Evolutionary conservation across 768 basidiomycete genomes (phyloP).

Genomic region (Suillus weaverae): DNA sequence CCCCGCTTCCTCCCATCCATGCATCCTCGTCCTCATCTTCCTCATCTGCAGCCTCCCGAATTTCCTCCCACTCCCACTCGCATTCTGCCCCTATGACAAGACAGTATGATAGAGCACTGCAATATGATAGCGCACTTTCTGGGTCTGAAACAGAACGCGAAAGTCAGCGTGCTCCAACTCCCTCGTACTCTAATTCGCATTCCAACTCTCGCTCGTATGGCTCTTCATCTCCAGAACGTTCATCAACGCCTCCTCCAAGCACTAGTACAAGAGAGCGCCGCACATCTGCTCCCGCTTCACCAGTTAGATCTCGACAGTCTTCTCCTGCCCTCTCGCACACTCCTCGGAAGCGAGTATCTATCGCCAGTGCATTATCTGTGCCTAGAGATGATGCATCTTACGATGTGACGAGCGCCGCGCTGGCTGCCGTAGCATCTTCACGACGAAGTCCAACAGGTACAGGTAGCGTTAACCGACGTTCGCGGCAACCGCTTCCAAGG

Average conservation of each 20-base stretch:
- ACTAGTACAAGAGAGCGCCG: constrained; percentile 40
- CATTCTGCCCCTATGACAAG: constrained; percentile 26
- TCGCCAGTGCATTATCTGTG: constrained; percentile 32
- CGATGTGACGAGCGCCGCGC: constrained; percentile 55
- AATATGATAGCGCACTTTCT: constrained; percentile 46
- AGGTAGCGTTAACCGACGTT: constrained; percentile 34
- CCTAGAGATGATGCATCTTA: constrained; percentile 25
- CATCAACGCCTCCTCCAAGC: constrained; percentile 37
- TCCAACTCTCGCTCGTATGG: constrained; percentile 27
- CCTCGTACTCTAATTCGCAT: constrained; percentile 32
- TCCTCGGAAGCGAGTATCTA: constrained; percentile 44
- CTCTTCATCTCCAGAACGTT: constrained; percentile 40
- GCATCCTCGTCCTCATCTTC: constrained; percentile 36
- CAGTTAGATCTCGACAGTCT: constrained; percentile 36
- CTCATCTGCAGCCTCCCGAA: constrained; percentile 39
- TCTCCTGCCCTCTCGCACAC: constrained; percentile 43
- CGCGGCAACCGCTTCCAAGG: constrained; percentile 48
- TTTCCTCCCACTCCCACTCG: constrained; percentile 34
- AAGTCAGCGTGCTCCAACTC: constrained; percentile 36
- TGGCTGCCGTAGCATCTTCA: constrained; percentile 60
- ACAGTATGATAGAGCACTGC: constrained; percentile 36
- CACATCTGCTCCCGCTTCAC: constrained; percentile 50
- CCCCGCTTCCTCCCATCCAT: constrained; percentile 34
- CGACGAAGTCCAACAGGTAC: constrained; percentile 48
- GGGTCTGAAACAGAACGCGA: constrained; percentile 87